Base-by-base conservation (phyloP, 2,329 filamentous ascomycete species). In the Aspergillus thermomutatus region DNA sequence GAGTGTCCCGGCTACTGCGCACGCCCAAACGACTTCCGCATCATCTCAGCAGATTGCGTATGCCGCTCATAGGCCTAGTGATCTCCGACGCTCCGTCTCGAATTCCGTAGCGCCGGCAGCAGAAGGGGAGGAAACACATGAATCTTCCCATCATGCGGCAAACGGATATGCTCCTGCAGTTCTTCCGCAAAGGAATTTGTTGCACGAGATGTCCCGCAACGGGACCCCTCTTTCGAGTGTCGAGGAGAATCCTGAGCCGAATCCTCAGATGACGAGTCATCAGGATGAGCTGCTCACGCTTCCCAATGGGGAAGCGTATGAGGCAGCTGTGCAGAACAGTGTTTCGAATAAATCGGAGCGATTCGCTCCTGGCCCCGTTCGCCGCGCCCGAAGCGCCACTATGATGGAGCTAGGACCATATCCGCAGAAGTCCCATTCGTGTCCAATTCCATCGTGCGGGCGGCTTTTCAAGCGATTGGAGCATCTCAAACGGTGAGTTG, bases 391-490 rank as follows among this genome's bases (percentile, higher is more conserved):
- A 64, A 97, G 92, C 65, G 93, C 94, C 52, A 97, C 94, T 3
- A 90, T 95, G 76, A 95, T 95, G 89, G 94, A 99, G 75, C 85
- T 97, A 61, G 92, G 91, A 31, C 94, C 95, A 14, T 97, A 97
- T 73, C 92, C 94, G 52, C 91, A 96, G 72, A 99, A 99, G 78
- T 96, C 92, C 43, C 94, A 99, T 77, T 97, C 93, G 1, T 99
- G 94, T 80, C 94, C 94, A n/a, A 99, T 99, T 69, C 94, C 94
- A 27, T 95, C 93, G 54, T 99, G 94, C 74, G 94, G 94, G 54
- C 89, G 94, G 70, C 85, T 97, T 60, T 99, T 99, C 85, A 99
- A 99, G 87, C 88, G 94, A 77, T 86, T 99, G 81, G 94, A 99
- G 81, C 94, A 99, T 80, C 87, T 99, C 72, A 99, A 99, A 85